Conservation (phyloP, 1,284 basidiomycete species). For the Ganoderma lingzhi region DNA sequence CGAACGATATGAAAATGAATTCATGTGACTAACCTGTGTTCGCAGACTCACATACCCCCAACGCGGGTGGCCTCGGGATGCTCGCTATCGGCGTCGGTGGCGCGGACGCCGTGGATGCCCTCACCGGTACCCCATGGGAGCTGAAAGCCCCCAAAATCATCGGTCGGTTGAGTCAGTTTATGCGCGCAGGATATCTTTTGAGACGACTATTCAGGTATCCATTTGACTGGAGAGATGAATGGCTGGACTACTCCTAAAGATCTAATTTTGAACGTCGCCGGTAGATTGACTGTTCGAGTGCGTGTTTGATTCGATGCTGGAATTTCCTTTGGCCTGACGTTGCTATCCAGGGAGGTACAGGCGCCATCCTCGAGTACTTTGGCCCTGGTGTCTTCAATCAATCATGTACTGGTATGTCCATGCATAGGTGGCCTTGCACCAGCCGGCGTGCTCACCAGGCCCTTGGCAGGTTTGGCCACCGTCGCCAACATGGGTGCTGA, state of each 20-base stretch:
- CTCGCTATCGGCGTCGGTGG: conserved; percentile 99
- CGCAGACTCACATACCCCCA: conserved; percentile 96
- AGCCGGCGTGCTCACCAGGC: conserved; percentile 8
- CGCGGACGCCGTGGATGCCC: conserved; percentile 98
- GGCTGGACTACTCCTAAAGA: conserved; percentile 99
- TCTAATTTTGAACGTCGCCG: conserved; percentile 93
- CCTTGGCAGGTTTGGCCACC: conserved; percentile 79
- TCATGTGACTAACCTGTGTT: neutral
- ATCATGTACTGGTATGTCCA: conserved; percentile 85
- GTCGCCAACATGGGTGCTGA: conserved; percentile 99
- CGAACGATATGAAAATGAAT: conserved; percentile 40
- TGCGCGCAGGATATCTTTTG: neutral
- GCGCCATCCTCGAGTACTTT: conserved; percentile 97
- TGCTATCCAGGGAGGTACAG: conserved; percentile 84
- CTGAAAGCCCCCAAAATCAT: conserved; percentile 93
- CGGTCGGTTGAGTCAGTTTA: conserved; percentile 53
- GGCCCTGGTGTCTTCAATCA: conserved; percentile 93
- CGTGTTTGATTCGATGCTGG: conserved; percentile 37
- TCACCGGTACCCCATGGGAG: conserved; percentile 99
- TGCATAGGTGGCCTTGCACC: neutral
- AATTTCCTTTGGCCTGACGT: neutral
- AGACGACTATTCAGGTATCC: conserved; percentile 62
- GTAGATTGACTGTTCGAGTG: conserved; percentile 93
- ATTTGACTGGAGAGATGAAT: conserved; percentile 87
- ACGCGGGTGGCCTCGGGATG: conserved; percentile 97